Percentiles rank a stretch among this genome's conserved stretches.
These are phyloP conservation scores for Mucor plumbeus DNA, from an alignment of 371 early-diverging fungal genomes.

Conservation along the genomic window DNA sequence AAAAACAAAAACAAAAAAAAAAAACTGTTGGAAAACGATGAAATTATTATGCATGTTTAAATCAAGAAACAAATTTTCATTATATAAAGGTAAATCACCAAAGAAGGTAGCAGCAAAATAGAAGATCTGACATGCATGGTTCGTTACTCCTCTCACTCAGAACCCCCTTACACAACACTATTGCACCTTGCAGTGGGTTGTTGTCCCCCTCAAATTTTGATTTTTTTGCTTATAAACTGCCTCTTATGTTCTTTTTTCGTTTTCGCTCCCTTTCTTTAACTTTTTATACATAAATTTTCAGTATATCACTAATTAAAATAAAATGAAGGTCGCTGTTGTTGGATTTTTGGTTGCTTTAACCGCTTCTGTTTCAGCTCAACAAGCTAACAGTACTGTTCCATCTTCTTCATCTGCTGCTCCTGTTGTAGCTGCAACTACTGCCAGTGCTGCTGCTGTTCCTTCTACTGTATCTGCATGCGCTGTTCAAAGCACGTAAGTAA, in stretches of 20 bases:
- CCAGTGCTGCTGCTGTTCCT: conserved; percentile 10
- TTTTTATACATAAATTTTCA: conserved; percentile 8
- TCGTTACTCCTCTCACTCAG: conserved; percentile 11
- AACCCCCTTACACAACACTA: conserved; percentile 11
- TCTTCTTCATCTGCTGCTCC: conserved; percentile 8
- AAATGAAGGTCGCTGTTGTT: conserved; percentile 24
- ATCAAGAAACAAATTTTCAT: too few species aligned
- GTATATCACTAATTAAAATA: conserved; percentile 1
- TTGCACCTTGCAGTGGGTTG: conserved; percentile 7
- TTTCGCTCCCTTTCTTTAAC: conserved; percentile 22
- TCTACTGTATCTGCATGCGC: conserved; percentile 18
- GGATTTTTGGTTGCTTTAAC: conserved; percentile 18
- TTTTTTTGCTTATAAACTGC: conserved; percentile 15
- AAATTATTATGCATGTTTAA: too few species aligned
- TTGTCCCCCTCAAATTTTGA: neutral
- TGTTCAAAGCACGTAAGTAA: conserved; percentile 33
- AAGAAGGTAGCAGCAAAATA: conserved; percentile 7
- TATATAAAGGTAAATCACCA: too few species aligned
- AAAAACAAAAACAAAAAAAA: too few species aligned
- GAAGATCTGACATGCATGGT: conserved; percentile 20
- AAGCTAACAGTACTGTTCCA: conserved; percentile 1
- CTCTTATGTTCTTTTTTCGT: conserved; percentile 6
- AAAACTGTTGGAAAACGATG: too few species aligned
- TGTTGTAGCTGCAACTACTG: conserved; percentile 5
- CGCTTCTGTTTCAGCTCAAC: conserved; percentile 23